Conservation (phyloP, 2,329 filamentous ascomycete species). For the Sarocladiaceae sp. region DNA sequence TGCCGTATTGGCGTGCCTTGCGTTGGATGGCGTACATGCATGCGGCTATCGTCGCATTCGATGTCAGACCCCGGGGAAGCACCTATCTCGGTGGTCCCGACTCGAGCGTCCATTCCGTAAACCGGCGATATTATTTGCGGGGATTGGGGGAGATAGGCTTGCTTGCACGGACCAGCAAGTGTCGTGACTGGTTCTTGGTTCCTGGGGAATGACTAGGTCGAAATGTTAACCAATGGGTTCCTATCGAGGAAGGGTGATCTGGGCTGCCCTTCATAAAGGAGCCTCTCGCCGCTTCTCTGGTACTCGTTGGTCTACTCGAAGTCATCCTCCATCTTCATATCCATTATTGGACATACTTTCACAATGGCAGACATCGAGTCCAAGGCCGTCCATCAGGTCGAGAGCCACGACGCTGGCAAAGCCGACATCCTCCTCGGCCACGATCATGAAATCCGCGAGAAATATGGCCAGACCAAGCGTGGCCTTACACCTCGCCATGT, state of each 20-base stretch:
- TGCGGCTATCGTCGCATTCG: not conserved
- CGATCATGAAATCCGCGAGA: slow-evolving; percentile 9
- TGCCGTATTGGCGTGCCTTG: slow-evolving; percentile 3
- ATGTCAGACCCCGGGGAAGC: not conserved
- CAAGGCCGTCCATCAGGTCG: not conserved
- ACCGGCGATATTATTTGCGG: not conserved
- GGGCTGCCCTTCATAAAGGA: not conserved
- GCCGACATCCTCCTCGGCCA: slow-evolving; percentile 7
- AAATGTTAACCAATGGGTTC: no score
- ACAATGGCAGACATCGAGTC: slow-evolving; percentile 5
- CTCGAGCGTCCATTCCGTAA: not conserved
- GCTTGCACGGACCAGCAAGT: not conserved
- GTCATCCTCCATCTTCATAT: not conserved
- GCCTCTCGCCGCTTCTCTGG: not conserved
- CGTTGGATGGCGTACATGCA: no score
- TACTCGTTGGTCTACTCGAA: no score
- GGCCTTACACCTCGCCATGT: slow-evolving; percentile 33
- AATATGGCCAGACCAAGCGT: slow-evolving; percentile 13
- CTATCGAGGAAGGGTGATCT: no score
- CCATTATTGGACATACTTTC: no score
- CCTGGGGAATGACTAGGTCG: no score
- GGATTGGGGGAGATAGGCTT: not conserved
- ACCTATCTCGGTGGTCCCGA: slow-evolving; percentile 7
- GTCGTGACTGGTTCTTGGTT: not conserved
- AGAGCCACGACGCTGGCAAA: not conserved